Evolutionary conservation across 108 stramenopile species (phyloP).

Genomic region (Cyclotella choctawhatcheeana): DNA sequence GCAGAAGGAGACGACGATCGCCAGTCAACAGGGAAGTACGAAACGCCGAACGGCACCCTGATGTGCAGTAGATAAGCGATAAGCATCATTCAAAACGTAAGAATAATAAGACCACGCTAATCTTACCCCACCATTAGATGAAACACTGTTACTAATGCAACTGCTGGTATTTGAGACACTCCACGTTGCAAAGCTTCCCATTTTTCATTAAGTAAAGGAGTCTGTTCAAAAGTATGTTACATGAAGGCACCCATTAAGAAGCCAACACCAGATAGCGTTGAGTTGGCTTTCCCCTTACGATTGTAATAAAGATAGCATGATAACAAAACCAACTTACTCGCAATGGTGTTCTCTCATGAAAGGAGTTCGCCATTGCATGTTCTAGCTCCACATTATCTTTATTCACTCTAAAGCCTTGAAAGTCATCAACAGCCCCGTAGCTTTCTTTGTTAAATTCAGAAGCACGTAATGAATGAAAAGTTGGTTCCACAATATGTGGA

Average conservation of each 20-base stretch:
- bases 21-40: slow-evolving; percentile 79
- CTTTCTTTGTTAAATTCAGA: neutral
- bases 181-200: slow-evolving; percentile 3
- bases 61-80: too few species aligned
- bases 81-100: too few species aligned
- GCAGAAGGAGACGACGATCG: slow-evolving; percentile 21
- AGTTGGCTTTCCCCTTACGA: too few species aligned
- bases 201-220: slow-evolving; percentile 16
- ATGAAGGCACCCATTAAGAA: too few species aligned
- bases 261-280: too few species aligned
- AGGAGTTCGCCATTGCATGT: neutral
- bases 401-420: neutral
- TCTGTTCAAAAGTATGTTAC: too few species aligned
- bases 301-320: too few species aligned
- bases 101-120: too few species aligned
- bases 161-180: slow-evolving; percentile 56
- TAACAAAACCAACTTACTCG: neutral
- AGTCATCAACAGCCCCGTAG: neutral
- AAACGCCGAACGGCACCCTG: slow-evolving; percentile 79
- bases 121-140: slow-evolving; percentile 78
- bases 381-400: neutral
- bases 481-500: slow-evolving; percentile 3
- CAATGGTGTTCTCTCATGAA: neutral
- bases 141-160: slow-evolving; percentile 58
- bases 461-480: neutral